Conservation (phyloP, 192 early-diverging fungal genomes). For the Coemansia sp. region DNA sequence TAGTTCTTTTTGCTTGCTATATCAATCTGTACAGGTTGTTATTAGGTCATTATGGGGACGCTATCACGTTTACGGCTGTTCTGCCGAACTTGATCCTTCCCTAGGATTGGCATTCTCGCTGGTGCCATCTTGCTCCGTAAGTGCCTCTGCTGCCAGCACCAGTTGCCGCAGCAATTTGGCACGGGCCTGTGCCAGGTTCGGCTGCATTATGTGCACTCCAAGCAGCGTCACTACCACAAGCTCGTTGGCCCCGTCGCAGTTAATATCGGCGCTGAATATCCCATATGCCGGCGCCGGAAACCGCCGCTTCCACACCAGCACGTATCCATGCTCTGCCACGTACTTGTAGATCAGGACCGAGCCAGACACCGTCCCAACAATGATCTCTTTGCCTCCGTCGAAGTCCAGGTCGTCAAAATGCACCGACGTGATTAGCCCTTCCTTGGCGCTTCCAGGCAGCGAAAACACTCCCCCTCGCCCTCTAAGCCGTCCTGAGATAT, state of each 20-base stretch:
- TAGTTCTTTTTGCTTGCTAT: no score
- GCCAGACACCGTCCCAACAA: conserved; percentile 45
- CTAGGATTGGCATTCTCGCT: background rate
- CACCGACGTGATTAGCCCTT: conserved; percentile 44
- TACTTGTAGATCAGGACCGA: conserved; percentile 49
- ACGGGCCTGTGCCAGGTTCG: conserved; percentile 36
- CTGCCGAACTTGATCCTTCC: background rate
- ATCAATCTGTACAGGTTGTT: no score
- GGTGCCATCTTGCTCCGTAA: background rate
- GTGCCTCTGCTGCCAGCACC: conserved; percentile 4
- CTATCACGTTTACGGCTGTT: no score
- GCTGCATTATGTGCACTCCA: conserved; percentile 53
- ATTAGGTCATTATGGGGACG: no score
- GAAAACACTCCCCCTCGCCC: conserved; percentile 46
- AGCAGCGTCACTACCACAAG: conserved; percentile 53
- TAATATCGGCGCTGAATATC: conserved; percentile 48
- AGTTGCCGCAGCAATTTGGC: conserved; percentile 39
- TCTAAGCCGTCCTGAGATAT: conserved; percentile 36
- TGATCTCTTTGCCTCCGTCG: conserved; percentile 38
- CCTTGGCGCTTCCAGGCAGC: conserved; percentile 36
- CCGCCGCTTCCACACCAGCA: conserved; percentile 46
- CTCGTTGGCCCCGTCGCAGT: conserved; percentile 52
- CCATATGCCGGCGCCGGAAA: conserved; percentile 49
- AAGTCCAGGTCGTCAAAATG: conserved; percentile 51
- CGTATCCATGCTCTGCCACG: conserved; percentile 35